Conservation (phyloP, 2,329 filamentous ascomycete genomes). For the Ophiocordyceps camponoti-rufipedis region DNA sequence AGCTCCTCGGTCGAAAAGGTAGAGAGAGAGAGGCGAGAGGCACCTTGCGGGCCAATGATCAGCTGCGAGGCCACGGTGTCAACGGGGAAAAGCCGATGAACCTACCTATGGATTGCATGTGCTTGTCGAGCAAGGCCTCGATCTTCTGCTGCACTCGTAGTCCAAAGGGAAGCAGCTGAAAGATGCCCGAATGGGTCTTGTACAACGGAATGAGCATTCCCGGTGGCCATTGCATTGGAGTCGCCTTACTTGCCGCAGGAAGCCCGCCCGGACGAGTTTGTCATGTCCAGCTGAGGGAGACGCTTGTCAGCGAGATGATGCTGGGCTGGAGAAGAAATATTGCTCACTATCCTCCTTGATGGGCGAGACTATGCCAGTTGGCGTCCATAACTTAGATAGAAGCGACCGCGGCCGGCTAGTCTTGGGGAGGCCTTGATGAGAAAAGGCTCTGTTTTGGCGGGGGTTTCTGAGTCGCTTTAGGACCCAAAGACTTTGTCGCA, state of each 20-base stretch:
- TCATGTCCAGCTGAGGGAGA: background rate
- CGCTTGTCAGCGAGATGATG: background rate
- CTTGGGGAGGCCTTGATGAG: conserved; percentile 15
- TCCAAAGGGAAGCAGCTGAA: conserved; percentile 79
- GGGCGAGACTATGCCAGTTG: conserved; percentile 49
- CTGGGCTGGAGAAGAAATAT: background rate
- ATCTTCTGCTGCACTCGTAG: conserved; percentile 77
- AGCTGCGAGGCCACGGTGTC: background rate
- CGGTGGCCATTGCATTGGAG: background rate
- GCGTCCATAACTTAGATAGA: conserved; percentile 63
- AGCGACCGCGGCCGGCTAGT: conserved; percentile 11
- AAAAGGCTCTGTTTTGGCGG: conserved; percentile 7
- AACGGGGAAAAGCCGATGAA: conserved; percentile 12
- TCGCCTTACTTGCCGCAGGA: conserved; percentile 45
- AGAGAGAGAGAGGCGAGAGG: conserved; percentile 67
- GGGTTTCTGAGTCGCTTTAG: conserved; percentile 1
- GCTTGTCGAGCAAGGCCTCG: conserved; percentile 66
- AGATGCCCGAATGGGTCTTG: conserved; percentile 73
- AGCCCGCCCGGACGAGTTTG: conserved; percentile 53
- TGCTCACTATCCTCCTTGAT: conserved; percentile 32
- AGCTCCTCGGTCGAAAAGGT: conserved; percentile 70
- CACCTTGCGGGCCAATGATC: conserved; percentile 27
- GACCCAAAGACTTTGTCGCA: background rate
- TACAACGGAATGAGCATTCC: background rate
- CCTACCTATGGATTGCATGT: conserved; percentile 69